Evolutionary conservation across 2,329 filamentous ascomycete species (phyloP), one percentile per base, ranked within the genome.

Genomic region (Diaporthe nobilis): DNA sequence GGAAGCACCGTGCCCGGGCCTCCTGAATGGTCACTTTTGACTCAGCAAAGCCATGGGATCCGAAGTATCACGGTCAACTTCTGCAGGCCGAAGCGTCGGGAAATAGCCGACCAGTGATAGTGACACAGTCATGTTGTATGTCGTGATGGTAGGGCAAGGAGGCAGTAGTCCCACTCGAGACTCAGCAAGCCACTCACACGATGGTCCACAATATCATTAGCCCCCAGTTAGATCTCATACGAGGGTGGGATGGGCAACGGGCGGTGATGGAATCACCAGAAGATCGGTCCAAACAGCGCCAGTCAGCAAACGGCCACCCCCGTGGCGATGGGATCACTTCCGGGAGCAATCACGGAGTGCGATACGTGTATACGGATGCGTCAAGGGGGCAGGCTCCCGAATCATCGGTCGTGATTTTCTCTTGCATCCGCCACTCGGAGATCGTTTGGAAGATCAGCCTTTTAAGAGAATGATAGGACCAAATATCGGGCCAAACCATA

Each of bases 401-500:
- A 55, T 70, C 65, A 53, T 42, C 65, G 65, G 65, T 42, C 65
- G 37, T 70, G 65, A 22, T 39, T 55, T 55, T 70, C 49, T 42
- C 47, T 70, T 70, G 65, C 65, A 70, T 39, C 65, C 34, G 49
- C 65, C 47, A 70, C 65, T 42, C 12, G 65, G 65, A 42, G 47
- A 70, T 55, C 34, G 65, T 70, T 70, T 70, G 49, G 49, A 42
- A 55, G 65, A 70, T 70, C 65, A 70, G 65, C n/a, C 47, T 25
- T 31, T 42, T 55, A 39, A 39, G 34, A 10, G 34, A 22, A 55
- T 15, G 28, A 70, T 55, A 70, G 65, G 65, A 55, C 49, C 49
- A 70, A 39, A 70, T 37, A 70, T 70, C 65, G 42, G 65, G 65
- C 65, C 65, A 70, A 70, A 70, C 65, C 65, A 55, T 70, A 70